Evolutionary conservation across 176 grass and related monocot species (phyloP).

Genomic region (Triticum dicoccoides): DNA sequence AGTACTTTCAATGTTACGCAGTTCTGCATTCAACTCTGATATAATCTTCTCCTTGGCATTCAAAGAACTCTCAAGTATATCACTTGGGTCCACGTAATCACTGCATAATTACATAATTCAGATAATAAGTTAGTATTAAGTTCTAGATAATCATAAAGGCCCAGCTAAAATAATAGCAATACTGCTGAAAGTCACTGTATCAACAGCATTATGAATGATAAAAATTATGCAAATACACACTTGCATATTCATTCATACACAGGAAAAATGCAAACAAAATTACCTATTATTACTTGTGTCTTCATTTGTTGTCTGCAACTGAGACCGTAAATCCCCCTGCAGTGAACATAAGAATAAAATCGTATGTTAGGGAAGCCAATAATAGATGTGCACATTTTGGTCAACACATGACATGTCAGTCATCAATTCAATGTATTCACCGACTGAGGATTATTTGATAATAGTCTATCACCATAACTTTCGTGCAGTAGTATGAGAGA

Average conservation of each 20-base stretch:
- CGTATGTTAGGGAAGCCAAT: neutral
- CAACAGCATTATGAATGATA: constrained; percentile 1
- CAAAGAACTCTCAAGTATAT: constrained; percentile 92
- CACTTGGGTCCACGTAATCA: constrained; percentile 86
- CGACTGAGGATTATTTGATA: neutral
- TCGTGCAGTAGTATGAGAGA: neutral
- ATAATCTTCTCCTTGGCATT: constrained; percentile 99
- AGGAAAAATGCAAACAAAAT: constrained; percentile 26
- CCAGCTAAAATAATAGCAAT: neutral
- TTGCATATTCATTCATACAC: neutral
- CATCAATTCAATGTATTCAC: neutral
- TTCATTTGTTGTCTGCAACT: constrained; percentile 87
- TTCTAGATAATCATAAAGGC: neutral
- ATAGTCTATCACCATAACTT: neutral
- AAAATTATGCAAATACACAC: neutral
- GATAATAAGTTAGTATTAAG: neutral
- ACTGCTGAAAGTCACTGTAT: constrained; percentile 11
- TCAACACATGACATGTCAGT: neutral
- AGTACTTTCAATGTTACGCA: constrained; percentile 83
- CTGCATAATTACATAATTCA: constrained; percentile 43
- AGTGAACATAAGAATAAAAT: constrained; percentile 7
- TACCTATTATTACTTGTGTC: constrained; percentile 74
- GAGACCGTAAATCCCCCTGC: constrained; percentile 81
- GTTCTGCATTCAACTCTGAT: constrained; percentile 92
- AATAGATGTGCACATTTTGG: constrained; percentile 25